Base-by-base conservation (phyloP, 2,329 filamentous ascomycete species). In the Aspergillus amoenus region DNA sequence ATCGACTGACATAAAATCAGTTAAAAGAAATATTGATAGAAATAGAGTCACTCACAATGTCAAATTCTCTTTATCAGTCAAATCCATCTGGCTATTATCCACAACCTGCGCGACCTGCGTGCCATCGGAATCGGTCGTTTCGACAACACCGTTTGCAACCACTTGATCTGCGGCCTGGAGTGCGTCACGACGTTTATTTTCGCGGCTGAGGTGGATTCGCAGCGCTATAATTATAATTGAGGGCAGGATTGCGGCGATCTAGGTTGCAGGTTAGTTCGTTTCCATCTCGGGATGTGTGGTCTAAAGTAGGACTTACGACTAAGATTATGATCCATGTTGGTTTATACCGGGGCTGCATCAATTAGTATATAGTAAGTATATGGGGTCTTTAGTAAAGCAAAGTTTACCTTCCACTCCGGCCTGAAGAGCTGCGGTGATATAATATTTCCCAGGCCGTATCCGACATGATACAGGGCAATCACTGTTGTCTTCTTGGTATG, bases 401-500 rank as follows among this genome's bases (percentile, higher is more conserved):
- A 21, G 21, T 21, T 21, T 21, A 66, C 64, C 50, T 69, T 72
- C 49, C 73, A 72, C 2, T 69, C 61, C 3, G 69, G 68, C 52
- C 72, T 70, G 55, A 78, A 79, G 0, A 75, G 73, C 53, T 78
- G 75, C 2, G 75, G 76, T 0, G 70, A 73, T 42, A 78, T 77
- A 42, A 78, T 77, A 58, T 78, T 78, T 9, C 76, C 76, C 11
- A 77, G 63, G 0, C 70, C 72, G 47, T 77, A 75, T 2, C 70
- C 71, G 22, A 75, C 71, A 40, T 67, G 64, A 52, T 67, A 63
- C 8, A 64, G 37, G 1, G 61, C 61, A 41, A 64, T 63, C 4
- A 63, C 59, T 0, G 76, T 78, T 2, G 77, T 72, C 59, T 78
- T 78, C 62, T 79, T 79, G 0, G 76, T 78, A 56, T 78, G 75